Conservation (phyloP, 495 filamentous ascomycete genomes). For the Sordaria brevicollis region DNA sequence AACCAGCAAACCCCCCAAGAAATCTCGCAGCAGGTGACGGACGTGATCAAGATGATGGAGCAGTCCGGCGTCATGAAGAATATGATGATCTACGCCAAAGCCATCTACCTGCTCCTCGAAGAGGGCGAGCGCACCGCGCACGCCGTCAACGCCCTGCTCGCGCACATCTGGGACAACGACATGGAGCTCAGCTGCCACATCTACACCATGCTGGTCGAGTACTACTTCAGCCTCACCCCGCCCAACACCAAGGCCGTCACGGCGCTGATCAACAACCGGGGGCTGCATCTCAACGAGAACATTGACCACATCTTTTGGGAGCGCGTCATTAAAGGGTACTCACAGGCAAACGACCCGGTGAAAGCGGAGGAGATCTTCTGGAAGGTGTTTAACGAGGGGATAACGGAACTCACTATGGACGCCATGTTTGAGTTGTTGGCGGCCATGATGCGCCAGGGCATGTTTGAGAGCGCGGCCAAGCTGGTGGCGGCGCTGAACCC, state of each 20-base stretch:
- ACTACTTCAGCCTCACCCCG: slow-evolving; percentile 49
- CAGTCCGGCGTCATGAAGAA: slow-evolving; percentile 42
- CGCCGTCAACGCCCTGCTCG: slow-evolving; percentile 49
- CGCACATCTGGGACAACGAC: slow-evolving; percentile 43
- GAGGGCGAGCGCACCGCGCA: slow-evolving; percentile 27
- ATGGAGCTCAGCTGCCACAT: slow-evolving; percentile 47
- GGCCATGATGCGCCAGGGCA: slow-evolving; percentile 34
- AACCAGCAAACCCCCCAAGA: slow-evolving; percentile 11
- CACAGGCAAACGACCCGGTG: slow-evolving; percentile 32
- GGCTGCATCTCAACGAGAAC: slow-evolving; percentile 21
- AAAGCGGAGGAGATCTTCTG: slow-evolving; percentile 42
- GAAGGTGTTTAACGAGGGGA: slow-evolving; percentile 28
- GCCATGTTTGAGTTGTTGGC: slow-evolving; percentile 35
- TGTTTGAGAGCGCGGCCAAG: slow-evolving; percentile 18
- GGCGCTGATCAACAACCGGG: slow-evolving; percentile 37
- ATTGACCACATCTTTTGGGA: slow-evolving; percentile 59
- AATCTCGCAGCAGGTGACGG: slow-evolving; percentile 21
- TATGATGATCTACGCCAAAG: slow-evolving; percentile 46
- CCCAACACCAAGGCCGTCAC: slow-evolving; percentile 49
- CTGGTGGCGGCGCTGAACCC: slow-evolving; percentile 18
- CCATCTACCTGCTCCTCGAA: slow-evolving; percentile 51
- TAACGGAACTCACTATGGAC: slow-evolving; percentile 28
- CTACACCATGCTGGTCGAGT: slow-evolving; percentile 60
- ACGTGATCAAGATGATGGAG: slow-evolving; percentile 44
- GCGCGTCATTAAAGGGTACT: slow-evolving; percentile 54